phyloP scores from a whole-genome alignment of 2,329 filamentous ascomycete species.

The Clarireedia sp. region DNA sequence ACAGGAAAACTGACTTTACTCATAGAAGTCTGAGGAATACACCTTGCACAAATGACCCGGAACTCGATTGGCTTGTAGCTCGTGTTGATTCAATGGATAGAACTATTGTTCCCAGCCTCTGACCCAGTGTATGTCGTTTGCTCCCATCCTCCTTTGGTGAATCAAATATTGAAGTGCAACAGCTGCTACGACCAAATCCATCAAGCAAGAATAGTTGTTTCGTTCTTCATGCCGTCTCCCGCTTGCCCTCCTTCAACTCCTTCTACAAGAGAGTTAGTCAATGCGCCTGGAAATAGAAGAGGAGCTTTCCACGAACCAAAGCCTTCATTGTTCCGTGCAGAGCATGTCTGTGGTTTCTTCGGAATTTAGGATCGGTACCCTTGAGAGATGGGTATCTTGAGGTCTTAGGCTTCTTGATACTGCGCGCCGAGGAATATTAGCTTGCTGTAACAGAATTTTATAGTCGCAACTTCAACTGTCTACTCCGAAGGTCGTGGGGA shows the following conservation, averaged over 20 bases:
- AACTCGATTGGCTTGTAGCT: conserved; percentile 16
- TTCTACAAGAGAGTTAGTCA: conserved; percentile 52
- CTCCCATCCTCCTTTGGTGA: conserved; percentile 16
- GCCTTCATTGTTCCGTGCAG: conserved; percentile 98
- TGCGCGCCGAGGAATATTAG: conserved; percentile 34
- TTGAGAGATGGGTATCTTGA: conserved; percentile 98
- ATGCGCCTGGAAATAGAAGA: conserved; percentile 7
- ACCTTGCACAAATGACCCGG: not conserved
- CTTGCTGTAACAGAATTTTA: not conserved
- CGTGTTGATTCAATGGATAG: conserved; percentile 20
- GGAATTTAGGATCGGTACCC: conserved; percentile 99
- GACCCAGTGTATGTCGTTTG: conserved; percentile 17
- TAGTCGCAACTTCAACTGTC: not conserved
- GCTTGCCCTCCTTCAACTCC: conserved; percentile 95
- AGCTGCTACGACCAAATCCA: conserved; percentile 23
- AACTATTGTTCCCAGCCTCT: conserved; percentile 21
- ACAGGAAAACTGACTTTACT: not conserved
- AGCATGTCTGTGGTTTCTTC: conserved; percentile 99
- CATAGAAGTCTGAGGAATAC: not conserved
- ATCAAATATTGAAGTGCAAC: conserved; percentile 23
- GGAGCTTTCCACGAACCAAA: conserved; percentile 49
- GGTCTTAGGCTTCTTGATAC: conserved; percentile 99
- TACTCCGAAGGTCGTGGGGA: not conserved
- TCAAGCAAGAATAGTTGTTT: conserved; percentile 19
- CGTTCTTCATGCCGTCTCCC: conserved; percentile 64